Conservation (phyloP, 1,284 basidiomycete genomes). For the Pisolithus thermaeus region DNA sequence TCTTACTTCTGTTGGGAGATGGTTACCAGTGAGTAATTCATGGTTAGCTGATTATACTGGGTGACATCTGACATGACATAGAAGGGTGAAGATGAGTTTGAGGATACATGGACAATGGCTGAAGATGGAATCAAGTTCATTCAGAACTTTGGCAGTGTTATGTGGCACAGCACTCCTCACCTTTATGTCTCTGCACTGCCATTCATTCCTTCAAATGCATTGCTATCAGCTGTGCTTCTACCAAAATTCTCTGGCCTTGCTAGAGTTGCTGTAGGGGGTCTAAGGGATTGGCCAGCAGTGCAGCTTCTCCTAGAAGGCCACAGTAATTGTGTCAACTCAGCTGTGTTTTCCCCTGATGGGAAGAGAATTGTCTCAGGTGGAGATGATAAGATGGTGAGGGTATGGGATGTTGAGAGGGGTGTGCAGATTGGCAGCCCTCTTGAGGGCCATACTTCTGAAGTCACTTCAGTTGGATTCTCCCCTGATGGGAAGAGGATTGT, state of each 20-base stretch:
- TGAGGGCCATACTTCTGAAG: too few relatives aligned
- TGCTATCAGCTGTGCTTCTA: neutral
- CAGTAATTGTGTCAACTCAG: neutral
- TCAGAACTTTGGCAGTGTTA: neutral
- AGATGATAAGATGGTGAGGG: too few relatives aligned
- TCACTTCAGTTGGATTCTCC: too few relatives aligned
- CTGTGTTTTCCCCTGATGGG: too few relatives aligned
- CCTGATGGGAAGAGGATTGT: too few relatives aligned
- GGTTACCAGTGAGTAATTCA: neutral
- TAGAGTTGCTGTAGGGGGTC: neutral
- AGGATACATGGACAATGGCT: neutral
- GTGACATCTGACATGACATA: neutral
- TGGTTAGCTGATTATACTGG: neutral
- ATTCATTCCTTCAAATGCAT: neutral
- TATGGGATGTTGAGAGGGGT: too few relatives aligned
- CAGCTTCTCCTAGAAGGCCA: neutral
- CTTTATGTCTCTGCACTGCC: slow-evolving; percentile 5
- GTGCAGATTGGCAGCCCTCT: too few relatives aligned
- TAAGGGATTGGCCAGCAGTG: neutral
- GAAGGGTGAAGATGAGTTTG: neutral
- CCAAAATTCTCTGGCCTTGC: neutral
- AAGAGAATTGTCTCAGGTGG: too few relatives aligned
- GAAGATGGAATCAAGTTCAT: neutral
- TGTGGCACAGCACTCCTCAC: slow-evolving; percentile 5
- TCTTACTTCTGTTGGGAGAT: neutral